Base-by-base conservation (phyloP, 176 grass and related monocot species). In the Sorghum bicolor region DNA sequence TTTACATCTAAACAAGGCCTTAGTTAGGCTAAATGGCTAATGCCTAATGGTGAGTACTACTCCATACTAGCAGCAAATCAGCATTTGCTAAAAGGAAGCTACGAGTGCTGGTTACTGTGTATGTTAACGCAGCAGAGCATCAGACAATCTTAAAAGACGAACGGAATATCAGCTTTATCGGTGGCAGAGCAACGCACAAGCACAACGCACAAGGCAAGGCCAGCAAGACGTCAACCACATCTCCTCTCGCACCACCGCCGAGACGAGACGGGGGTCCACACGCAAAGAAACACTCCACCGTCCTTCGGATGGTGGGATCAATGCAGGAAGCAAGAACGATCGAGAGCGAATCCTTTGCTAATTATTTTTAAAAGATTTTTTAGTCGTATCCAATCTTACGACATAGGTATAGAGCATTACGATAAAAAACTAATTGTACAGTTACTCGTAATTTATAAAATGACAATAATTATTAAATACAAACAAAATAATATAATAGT, bases 211-310 rank as follows among this genome's bases (percentile, higher is more conserved):
- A 5, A 3, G 33, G 34, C 2, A 50, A 24, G 20, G n/a, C 22
- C 45, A 48, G 84, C 64, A 71, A 3, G 74, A 55, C 80, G 73
- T 88, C 73, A 82, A 77, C 38, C 64, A 77, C 79, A 31, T 19
- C 10, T 43, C 43, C 26, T 20, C 38, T 33, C 16, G 14, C 4
- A n/a, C 6, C 65, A 68, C 34, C 65, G 10, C 67, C 67, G 37
- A 70, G 22, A 22, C 5, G 61, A 14, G 20, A 6, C 4, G 22
- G 20, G 33, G 81, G 19, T 32, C 80, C 74, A 73, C 80, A 30
- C 74, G 32, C 74, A 31, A 30, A 30, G 45, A 47, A 37, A 20
- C 26, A 17, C 70, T 29, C 16, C 48, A 1, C 16, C 5, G 14
- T 48, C 48, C 17, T 53, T 20, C 20, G 53, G 40, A 41, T 37